Conservation (phyloP, 108 stramenopile species). For the Pseudonitzschia pungens region DNA sequence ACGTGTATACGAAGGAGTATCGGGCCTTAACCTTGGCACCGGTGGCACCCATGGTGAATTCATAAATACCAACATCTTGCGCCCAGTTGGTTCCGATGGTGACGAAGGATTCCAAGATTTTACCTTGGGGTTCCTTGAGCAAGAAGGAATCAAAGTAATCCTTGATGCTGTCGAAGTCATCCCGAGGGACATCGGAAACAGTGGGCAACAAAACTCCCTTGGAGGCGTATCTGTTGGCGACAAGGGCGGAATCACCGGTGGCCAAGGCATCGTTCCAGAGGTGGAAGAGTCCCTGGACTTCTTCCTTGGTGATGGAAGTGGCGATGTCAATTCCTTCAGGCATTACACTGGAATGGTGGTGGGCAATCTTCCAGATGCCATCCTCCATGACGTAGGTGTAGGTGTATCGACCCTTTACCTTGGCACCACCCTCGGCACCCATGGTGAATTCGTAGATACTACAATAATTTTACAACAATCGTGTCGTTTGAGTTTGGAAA, state of each 20-base stretch:
- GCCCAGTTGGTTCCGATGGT: conserved; percentile 44
- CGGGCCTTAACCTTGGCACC: conserved; percentile 43
- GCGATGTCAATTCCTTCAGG: conserved; percentile 32
- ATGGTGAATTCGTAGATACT: conserved; percentile 56
- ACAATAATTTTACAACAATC: neutral
- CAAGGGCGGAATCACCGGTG: conserved; percentile 48
- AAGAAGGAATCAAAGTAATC: conserved; percentile 53
- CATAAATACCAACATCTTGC: conserved; percentile 49
- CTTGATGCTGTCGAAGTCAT: conserved; percentile 42
- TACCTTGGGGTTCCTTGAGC: conserved; percentile 45
- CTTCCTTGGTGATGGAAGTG: conserved; percentile 36
- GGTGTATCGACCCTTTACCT: conserved; percentile 45
- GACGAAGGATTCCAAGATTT: conserved; percentile 36
- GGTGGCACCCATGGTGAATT: conserved; percentile 50
- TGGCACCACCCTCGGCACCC: conserved; percentile 43
- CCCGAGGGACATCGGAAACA: conserved; percentile 44
- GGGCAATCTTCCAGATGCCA: conserved; percentile 48
- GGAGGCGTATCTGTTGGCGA: conserved; percentile 52
- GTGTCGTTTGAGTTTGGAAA: neutral
- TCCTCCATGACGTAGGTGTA: conserved; percentile 51
- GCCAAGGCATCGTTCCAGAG: conserved; percentile 64
- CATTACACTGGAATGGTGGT: conserved; percentile 49
- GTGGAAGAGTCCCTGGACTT: conserved; percentile 48
- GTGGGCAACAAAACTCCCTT: conserved; percentile 46
- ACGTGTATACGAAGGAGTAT: conserved; percentile 50